Evolutionary conservation across 225 moss, liverwort and hornwort genomes (phyloP).

Genomic region (Climacium dendroides): DNA sequence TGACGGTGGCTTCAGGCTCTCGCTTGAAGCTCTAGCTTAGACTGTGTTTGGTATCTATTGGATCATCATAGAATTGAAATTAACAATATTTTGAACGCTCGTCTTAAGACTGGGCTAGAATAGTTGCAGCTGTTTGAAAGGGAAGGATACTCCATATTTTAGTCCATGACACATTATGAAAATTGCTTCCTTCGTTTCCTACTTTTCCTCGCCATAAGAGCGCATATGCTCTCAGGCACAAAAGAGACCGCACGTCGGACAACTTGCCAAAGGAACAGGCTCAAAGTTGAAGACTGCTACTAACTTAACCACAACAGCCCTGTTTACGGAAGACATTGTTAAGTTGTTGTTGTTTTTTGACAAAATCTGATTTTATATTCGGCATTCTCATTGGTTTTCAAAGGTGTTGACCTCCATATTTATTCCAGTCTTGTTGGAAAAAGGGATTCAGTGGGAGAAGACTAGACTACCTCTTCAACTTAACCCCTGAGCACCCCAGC

Average conservation of each 20-base stretch:
- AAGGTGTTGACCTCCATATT: background rate
- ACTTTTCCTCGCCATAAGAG: background rate
- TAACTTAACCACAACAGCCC: no score
- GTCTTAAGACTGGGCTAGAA: background rate
- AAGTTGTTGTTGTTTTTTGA: background rate
- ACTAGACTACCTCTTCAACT: background rate
- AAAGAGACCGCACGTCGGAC: constrained; percentile 81
- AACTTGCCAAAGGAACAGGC: constrained; percentile 86
- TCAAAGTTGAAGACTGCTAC: background rate
- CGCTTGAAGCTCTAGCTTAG: no score
- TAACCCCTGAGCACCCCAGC: no score
- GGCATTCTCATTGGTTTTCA: background rate
- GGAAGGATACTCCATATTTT: background rate
- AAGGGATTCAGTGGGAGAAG: background rate
- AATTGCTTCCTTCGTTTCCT: background rate
- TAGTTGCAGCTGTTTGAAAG: background rate
- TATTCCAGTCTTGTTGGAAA: background rate
- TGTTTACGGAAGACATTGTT: no score
- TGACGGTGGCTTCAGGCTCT: no score
- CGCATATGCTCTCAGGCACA: constrained; percentile 44
- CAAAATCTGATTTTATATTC: background rate
- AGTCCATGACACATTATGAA: background rate
- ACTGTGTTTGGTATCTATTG: background rate
- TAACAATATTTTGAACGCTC: background rate
- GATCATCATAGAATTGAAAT: background rate